Conservation (phyloP, 371 early-diverging fungal species). For the Apophysomyces variabilis region DNA sequence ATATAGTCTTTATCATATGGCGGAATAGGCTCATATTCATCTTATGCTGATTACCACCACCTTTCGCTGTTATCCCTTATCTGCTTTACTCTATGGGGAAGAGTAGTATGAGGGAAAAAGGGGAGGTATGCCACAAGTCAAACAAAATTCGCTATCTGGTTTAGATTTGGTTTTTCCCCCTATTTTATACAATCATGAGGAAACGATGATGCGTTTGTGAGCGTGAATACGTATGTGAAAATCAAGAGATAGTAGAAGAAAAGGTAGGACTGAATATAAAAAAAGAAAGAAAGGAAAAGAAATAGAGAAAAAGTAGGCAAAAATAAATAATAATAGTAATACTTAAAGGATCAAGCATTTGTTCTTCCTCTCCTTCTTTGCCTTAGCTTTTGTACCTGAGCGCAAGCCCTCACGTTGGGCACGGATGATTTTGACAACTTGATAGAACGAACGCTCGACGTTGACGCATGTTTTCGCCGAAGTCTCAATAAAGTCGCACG, state of each 20-base stretch:
- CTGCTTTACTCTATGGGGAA: neutral
- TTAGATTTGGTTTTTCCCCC: neutral
- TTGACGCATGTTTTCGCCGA: conserved; percentile 85
- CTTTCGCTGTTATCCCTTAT: neutral
- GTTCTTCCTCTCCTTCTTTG: conserved; percentile 42
- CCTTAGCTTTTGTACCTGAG: conserved; percentile 27
- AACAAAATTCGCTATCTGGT: too few relatives aligned
- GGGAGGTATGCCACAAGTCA: neutral
- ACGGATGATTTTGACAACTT: conserved; percentile 63
- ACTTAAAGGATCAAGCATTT: conserved; percentile 40
- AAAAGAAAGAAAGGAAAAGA: conserved; percentile 13
- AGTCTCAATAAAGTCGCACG: conserved; percentile 81
- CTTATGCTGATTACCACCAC: too few relatives aligned
- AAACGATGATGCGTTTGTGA: conserved; percentile 10
- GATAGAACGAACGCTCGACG: conserved; percentile 72
- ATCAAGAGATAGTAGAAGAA: neutral
- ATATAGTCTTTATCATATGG: too few relatives aligned
- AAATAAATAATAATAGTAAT: conserved; percentile 15
- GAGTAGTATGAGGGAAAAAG: neutral
- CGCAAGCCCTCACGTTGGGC: conserved; percentile 47
- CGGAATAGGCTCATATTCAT: too few relatives aligned
- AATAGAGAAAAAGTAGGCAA: conserved; percentile 8
- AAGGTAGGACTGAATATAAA: conserved; percentile 10
- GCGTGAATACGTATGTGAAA: neutral
- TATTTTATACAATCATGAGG: conserved; percentile 11